Evolutionary conservation across 306 rosid species (phyloP), one percentile per base, ranked within the genome.

Genomic region (Malus sieversii): DNA sequence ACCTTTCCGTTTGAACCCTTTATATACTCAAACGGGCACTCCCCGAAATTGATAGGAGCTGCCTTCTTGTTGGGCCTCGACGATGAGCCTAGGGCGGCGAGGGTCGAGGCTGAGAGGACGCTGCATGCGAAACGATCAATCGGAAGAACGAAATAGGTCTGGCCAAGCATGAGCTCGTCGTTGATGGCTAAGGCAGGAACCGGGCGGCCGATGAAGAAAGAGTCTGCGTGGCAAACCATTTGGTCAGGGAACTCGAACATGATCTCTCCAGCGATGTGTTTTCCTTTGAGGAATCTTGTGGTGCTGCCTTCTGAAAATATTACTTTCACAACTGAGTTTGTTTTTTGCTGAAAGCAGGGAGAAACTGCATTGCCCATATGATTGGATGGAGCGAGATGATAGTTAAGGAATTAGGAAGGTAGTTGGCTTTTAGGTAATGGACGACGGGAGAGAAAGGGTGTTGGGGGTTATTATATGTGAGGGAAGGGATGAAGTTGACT

Each of bases 61-160:
- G 86, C 76, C 10, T 78, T 83, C 20, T 74, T 78, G 58, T 70
- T 80, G 55, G 84, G 76, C 80, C 79, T 66, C 1, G 85, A 74
- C 15, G 71, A 25, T 6, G 57, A 25, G 2, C 79, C 88, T 5
- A 89, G 33, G 48, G 89, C 57, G 1, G 89, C 79, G 4, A 92
- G 81, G 6, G 92, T 84, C n/a, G 97, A 76, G 5, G 88, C 77
- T 0, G 97, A 82, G 78, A 90, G 87, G 6, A 77, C 84, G n/a
- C 53, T 48, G 63, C 75, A 72, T 7, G 96, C 45, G 6, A 92
- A 89, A 23, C 61, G 82, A 23, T 92, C 96, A 4, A 95, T 78
- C 16, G 98, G 98, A n/a, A 95, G 88, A 78, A 95, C 86, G 32
- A 95, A 90, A 75, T 95, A 95, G 82, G 97, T 95, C 55, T 92